Evolutionary conservation across 2,329 filamentous ascomycete species (phyloP), one percentile per base, ranked within the genome.

Genomic region (Dothistroma septosporum): DNA sequence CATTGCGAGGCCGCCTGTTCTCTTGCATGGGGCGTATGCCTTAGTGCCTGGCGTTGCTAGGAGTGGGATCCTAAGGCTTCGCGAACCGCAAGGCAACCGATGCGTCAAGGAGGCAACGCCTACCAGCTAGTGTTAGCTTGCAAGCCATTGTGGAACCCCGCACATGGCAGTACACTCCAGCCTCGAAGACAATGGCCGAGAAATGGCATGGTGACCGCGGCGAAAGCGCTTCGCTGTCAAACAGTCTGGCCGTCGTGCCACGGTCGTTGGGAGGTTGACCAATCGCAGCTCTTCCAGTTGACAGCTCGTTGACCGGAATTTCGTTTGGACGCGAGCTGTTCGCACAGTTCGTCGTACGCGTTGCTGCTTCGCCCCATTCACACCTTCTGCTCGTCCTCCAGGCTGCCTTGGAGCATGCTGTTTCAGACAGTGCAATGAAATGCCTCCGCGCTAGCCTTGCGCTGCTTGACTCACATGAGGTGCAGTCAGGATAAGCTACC

Each of bases 31-130:
- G 55, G 55, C 41, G 55, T 56, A 32, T n/a, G 24, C 35, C n/a
- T 53, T 32, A 53, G 50, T 53, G 50, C 28, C 50, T 53, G 50
- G 50, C 24, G 50, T 35, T 32, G 22, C 28, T n/a, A 53, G 50
- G 28, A 52, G n/a, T 53, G 31, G 11, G 28, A 47, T 47, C 53
- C 35, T 46, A 19, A 47, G 53, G 35, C 53, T 31, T 32, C 46
- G 55, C 55, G 55, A 57, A 57, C 55, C 55, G 35, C 16, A 48
- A 57, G 55, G 55, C 55, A 57, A 49, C 55, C 55, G 31, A 28
- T 4, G 24, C 24, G 41, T 55, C 47, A 48, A 48, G 53, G 37
- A 57, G 55, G 44, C 55, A 57, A 47, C 28, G 50, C 35, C 11
- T 57, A 44, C 46, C 49, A 35, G 53, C 35, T 44, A 10, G 19